These are phyloP conservation scores for sorghum (Sorghum bicolor) DNA, from an alignment of 176 grass and related monocot genomes.

Conservation along the genomic window DNA sequence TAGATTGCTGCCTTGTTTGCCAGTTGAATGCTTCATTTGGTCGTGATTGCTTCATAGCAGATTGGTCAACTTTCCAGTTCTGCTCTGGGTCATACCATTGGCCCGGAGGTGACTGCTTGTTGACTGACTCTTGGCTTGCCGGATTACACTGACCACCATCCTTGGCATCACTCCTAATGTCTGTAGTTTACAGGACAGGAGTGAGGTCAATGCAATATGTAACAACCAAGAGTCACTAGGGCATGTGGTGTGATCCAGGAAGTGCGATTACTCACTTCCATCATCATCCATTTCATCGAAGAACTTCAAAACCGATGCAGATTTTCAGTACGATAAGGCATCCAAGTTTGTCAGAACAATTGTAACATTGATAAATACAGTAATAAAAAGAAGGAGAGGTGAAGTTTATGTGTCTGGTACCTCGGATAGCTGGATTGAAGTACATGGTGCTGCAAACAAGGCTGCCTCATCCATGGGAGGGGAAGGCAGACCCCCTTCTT, in stretches of 20 bases:
- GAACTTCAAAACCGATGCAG: conserved; percentile 51
- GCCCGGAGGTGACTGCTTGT: background rate
- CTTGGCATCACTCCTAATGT: conserved; percentile 31
- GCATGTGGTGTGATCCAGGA: background rate
- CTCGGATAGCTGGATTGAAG: conserved; percentile 52
- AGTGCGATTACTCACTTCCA: conserved; percentile 60
- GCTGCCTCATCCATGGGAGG: conserved; percentile 67
- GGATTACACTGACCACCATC: background rate
- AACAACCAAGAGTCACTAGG: background rate
- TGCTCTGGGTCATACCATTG: conserved; percentile 42
- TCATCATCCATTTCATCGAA: conserved; percentile 75
- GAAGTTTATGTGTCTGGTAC: conserved; percentile 27
- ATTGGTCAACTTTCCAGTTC: conserved; percentile 43
- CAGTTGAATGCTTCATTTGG: background rate
- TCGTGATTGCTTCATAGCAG: conserved; percentile 18
- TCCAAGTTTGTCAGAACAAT: conserved; percentile 37
- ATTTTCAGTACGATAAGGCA: conserved; percentile 4
- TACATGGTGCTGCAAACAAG: conserved; percentile 43
- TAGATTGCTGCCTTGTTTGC: conserved; percentile 32
- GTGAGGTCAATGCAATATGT: background rate
- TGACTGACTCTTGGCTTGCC: conserved; percentile 23
- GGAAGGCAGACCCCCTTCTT: conserved; percentile 57
- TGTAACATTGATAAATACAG: background rate
- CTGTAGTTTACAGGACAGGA: background rate
- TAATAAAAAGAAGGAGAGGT: background rate